These are phyloP conservation scores for Pyrenophora graminea DNA, from an alignment of 2,329 filamentous ascomycete species.

Conservation along the genomic window DNA sequence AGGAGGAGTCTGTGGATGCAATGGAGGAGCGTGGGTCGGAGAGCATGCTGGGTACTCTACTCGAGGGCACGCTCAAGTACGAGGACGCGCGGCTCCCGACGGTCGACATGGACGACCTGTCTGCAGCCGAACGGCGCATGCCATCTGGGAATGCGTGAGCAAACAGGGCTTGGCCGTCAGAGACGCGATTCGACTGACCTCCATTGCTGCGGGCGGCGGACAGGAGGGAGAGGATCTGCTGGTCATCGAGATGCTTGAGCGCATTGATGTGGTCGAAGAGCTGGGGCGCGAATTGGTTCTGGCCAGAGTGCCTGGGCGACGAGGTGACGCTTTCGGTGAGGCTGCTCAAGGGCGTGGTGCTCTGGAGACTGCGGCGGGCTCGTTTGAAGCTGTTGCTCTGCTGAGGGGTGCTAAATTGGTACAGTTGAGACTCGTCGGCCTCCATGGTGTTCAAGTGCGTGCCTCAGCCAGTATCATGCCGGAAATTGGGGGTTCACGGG, in stretches of 20 bases:
- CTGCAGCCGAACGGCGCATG: conserved; percentile 39
- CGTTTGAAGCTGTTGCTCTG: conserved; percentile 44
- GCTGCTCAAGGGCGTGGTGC: conserved; percentile 43
- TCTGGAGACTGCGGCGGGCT: conserved; percentile 45
- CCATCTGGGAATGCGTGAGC: conserved; percentile 38
- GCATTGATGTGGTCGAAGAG: conserved; percentile 48
- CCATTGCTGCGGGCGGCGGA: conserved; percentile 43
- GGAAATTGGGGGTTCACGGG: conserved; percentile 38
- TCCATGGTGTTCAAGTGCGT: conserved; percentile 44
- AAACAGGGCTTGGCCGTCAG: conserved; percentile 11
- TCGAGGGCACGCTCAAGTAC: conserved; percentile 45
- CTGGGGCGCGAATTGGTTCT: conserved; percentile 41
- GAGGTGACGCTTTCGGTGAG: conserved; percentile 44
- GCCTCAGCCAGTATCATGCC: conserved; percentile 42
- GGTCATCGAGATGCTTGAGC: conserved; percentile 47
- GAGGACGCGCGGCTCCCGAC: conserved; percentile 44
- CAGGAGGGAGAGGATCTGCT: conserved; percentile 45
- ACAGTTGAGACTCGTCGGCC: conserved; percentile 44
- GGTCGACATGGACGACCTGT: conserved; percentile 45
- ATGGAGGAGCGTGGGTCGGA: conserved; percentile 45
- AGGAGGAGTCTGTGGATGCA: conserved; percentile 45
- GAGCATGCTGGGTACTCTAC: conserved; percentile 44
- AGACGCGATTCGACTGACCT: conserved; percentile 34
- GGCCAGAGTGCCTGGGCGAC: conserved; percentile 41
- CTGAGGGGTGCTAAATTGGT: conserved; percentile 43